Evolutionary conservation across 2,329 filamentous ascomycete genomes (phyloP).

Genomic region (Sporothrix brunneoviolacea): DNA sequence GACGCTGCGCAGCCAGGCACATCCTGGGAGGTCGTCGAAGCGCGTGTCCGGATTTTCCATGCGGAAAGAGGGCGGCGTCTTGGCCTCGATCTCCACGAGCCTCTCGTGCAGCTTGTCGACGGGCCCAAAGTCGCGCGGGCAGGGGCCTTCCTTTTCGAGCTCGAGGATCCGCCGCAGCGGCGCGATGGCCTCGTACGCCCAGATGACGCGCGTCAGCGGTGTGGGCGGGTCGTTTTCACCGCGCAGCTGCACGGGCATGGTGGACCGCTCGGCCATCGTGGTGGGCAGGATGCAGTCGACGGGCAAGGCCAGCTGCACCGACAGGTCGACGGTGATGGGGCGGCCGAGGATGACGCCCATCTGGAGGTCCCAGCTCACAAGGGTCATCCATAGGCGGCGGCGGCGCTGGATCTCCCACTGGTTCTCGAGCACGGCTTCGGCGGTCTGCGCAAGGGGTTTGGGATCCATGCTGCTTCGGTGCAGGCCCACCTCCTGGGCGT

Average conservation of each 20-base stretch:
- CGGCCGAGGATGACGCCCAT: conserved; percentile 48
- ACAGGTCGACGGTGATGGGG: conserved; percentile 48
- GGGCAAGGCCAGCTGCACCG: conserved; percentile 42
- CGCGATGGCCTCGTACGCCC: conserved; percentile 41
- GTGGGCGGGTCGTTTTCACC: conserved; percentile 48
- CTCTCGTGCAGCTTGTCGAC: conserved; percentile 48
- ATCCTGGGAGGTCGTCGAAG: conserved; percentile 48
- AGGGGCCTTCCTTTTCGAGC: conserved; percentile 50
- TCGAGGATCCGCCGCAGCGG: conserved; percentile 47
- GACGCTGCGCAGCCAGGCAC: conserved; percentile 44
- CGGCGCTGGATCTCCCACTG: conserved; percentile 53
- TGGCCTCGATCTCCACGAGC: conserved; percentile 41
- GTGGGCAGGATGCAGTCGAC: conserved; percentile 46
- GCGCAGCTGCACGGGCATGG: conserved; percentile 42
- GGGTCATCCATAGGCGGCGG: conserved; percentile 49
- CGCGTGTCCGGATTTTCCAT: conserved; percentile 49
- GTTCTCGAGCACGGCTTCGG: conserved; percentile 46
- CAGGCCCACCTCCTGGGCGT: conserved; percentile 57
- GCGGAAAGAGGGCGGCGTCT: conserved; percentile 47
- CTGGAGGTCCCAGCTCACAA: conserved; percentile 49
- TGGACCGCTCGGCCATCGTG: conserved; percentile 31
- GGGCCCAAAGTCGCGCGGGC: conserved; percentile 46
- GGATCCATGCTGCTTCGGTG: conserved; percentile 49
- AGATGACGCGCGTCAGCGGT: conserved; percentile 46
- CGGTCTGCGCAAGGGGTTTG: conserved; percentile 37